phyloP scores from a whole-genome alignment of 768 basidiomycete species.

The Agaricus sinodeliciosus region DNA sequence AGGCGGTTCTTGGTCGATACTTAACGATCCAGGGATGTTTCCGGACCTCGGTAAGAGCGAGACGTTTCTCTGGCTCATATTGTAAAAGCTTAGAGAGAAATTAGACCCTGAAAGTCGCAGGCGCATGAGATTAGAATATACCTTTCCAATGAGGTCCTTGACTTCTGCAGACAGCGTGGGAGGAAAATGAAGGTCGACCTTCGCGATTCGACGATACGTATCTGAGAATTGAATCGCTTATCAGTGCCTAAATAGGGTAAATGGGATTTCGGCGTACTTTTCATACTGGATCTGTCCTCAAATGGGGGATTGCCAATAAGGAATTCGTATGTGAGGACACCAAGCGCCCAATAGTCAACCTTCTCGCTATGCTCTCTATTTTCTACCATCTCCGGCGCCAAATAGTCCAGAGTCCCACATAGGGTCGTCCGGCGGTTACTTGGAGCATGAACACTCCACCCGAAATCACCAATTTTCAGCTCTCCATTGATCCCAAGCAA shows the following conservation, averaged over 20 bases:
- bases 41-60: conserved; percentile 69
- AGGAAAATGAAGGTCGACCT: conserved; percentile 75
- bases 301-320: conserved; percentile 75
- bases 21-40: conserved; percentile 84
- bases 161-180: conserved; percentile 53
- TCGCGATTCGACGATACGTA: conserved; percentile 85
- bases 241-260: background rate
- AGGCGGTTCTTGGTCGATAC: conserved; percentile 42
- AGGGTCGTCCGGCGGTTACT: conserved; percentile 84
- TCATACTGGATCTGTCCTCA: conserved; percentile 74
- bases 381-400: conserved; percentile 99
- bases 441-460: conserved; percentile 97
- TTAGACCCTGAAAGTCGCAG: conserved; percentile 9
- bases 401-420: conserved; percentile 93
- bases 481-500: conserved; percentile 93
- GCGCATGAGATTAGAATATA: conserved; percentile 22
- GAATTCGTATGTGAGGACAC: conserved; percentile 96
- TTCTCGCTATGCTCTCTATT: conserved; percentile 81
- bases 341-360: conserved; percentile 95
- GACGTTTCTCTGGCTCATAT: conserved; percentile 70
- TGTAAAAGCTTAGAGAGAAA: conserved; percentile 61
- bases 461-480: conserved; percentile 97
- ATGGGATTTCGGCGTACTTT: conserved; percentile 41
- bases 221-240: conserved; percentile 34
- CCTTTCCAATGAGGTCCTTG: conserved; percentile 57